Evolutionary conservation across 257 asterid species (phyloP).

Genomic region (Lantana camara): DNA sequence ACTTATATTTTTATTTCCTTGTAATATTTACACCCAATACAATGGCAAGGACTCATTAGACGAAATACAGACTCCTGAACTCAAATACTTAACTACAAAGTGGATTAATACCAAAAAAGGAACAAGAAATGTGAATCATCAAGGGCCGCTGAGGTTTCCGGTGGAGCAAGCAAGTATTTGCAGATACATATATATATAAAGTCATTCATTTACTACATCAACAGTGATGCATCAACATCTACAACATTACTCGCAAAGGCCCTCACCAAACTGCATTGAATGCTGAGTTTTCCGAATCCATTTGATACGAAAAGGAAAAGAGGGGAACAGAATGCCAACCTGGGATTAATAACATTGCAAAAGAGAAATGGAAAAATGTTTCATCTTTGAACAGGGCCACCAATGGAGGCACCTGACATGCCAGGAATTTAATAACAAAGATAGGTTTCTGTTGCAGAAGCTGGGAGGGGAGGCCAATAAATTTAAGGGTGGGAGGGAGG

Average conservation of each 20-base stretch:
- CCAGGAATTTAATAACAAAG: conserved; percentile 28
- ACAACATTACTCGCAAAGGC: conserved; percentile 35
- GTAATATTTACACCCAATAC: too few relatives aligned
- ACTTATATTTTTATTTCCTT: too few relatives aligned
- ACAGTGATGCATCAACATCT: conserved; percentile 60
- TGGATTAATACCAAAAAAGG: too few relatives aligned
- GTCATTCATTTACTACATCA: conserved; percentile 39
- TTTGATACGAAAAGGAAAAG: conserved; percentile 20
- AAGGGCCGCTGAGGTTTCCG: too few relatives aligned
- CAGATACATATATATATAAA: conserved; percentile 37
- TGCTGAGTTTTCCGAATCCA: conserved; percentile 33
- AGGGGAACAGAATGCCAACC: conserved; percentile 23
- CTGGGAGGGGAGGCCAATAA: too few relatives aligned
- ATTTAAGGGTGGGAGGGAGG: too few relatives aligned
- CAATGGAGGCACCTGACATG: conserved; percentile 31
- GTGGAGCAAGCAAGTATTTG: conserved; percentile 33
- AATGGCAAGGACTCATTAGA: too few relatives aligned
- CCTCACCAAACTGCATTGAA: conserved; percentile 66
- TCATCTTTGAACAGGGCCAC: conserved; percentile 14
- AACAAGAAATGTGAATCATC: background rate
- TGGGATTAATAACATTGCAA: conserved; percentile 23
- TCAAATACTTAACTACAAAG: too few relatives aligned
- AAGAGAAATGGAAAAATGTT: conserved; percentile 2
- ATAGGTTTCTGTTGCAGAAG: background rate
- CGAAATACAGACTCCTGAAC: too few relatives aligned